These are phyloP conservation scores for Kondoa malvinella DNA, from an alignment of 768 basidiomycete genomes.

Conservation along the genomic window DNA sequence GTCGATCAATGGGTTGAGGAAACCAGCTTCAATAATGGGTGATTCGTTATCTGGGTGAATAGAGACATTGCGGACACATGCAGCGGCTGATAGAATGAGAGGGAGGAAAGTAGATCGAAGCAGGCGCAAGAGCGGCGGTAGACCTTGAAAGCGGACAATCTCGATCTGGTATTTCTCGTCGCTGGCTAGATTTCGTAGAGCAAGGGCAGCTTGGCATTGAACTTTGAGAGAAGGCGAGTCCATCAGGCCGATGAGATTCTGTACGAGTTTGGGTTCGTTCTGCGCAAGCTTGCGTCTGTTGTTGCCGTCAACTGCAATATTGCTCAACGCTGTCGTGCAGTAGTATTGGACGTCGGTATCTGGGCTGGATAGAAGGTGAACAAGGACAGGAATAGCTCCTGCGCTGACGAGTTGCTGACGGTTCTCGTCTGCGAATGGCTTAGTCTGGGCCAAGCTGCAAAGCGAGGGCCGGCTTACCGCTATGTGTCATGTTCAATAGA, in stretches of 20 bases:
- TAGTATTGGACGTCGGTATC: slow-evolving; percentile 99
- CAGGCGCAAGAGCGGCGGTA: slow-evolving; percentile 77
- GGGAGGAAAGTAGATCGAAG: slow-evolving; percentile 93
- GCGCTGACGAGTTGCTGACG: slow-evolving; percentile 95
- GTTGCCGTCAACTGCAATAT: slow-evolving; percentile 86
- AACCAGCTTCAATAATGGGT: slow-evolving; percentile 96
- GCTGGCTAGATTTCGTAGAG: slow-evolving; percentile 86
- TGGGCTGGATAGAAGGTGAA: slow-evolving; percentile 77
- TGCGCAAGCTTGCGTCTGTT: slow-evolving; percentile 90
- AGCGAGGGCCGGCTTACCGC: slow-evolving; percentile 40
- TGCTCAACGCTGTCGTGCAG: slow-evolving; percentile 93
- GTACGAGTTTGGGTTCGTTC: slow-evolving; percentile 83
- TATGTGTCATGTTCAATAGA: slow-evolving; percentile 97
- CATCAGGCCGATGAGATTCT: slow-evolving; percentile 87
- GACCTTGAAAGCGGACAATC: slow-evolving; percentile 87
- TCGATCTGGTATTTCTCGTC: slow-evolving; percentile 99
- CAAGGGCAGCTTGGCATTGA: slow-evolving; percentile 93
- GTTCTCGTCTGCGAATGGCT: slow-evolving; percentile 62
- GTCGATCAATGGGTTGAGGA: slow-evolving; percentile 87
- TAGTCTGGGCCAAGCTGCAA: not conserved
- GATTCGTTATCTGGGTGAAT: slow-evolving; percentile 98
- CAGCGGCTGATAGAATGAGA: slow-evolving; percentile 90
- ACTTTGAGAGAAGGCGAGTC: slow-evolving; percentile 94
- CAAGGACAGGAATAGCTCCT: slow-evolving; percentile 86
- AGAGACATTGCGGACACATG: slow-evolving; percentile 96